Conservation (phyloP, 129 eudicot species). For the Escallonia rubra region DNA sequence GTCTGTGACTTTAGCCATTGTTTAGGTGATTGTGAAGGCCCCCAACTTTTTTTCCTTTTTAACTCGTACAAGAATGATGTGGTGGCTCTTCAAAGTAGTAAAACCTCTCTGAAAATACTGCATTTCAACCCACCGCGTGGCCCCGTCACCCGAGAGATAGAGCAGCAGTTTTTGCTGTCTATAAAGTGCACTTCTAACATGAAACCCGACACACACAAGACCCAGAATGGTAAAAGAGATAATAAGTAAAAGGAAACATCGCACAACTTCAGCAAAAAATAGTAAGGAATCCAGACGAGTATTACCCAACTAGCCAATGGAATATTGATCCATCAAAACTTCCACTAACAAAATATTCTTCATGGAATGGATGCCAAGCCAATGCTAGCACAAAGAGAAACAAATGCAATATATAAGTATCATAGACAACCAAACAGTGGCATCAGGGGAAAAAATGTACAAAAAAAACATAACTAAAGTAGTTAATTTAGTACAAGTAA, state of each 20-base stretch:
- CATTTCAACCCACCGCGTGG: no score
- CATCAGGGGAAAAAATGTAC: no score
- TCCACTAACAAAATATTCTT: constrained; percentile 94
- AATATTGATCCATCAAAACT: constrained; percentile 94
- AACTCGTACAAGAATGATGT: no score
- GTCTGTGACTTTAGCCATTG: no score
- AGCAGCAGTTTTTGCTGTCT: no score
- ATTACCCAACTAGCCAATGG: constrained; percentile 97
- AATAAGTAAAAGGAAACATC: constrained; percentile 2
- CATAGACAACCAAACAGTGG: no score
- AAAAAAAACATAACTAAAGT: not conserved
- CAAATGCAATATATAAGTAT: no score
- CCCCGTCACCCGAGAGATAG: no score
- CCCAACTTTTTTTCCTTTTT: no score
- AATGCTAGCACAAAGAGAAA: constrained; percentile 39
- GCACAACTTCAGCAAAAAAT: constrained; percentile 5
- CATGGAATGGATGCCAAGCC: constrained; percentile 99
- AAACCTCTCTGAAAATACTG: no score
- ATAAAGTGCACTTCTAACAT: not conserved
- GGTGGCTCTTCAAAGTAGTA: no score
- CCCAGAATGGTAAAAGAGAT: not conserved
- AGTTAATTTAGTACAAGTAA: not conserved
- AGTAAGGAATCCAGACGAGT: constrained; percentile 9
- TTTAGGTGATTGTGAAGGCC: no score
- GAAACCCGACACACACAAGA: not conserved